Conservation (phyloP, 345 rosid genomes). For the Citropsis articulata region DNA sequence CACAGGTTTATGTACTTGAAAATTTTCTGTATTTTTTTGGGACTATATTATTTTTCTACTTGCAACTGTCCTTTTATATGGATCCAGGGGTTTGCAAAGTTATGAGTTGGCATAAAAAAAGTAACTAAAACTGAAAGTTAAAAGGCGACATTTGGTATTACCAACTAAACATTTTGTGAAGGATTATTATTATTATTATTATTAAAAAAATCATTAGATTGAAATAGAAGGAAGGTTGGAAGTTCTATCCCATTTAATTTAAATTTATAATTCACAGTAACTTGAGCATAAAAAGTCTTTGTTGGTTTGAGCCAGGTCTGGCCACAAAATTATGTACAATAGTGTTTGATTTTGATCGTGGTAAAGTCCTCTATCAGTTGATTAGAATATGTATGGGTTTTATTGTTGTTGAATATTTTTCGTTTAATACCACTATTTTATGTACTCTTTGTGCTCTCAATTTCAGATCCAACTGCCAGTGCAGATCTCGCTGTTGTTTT, state of each 20-base stretch:
- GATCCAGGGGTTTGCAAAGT: not conserved
- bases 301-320: not conserved
- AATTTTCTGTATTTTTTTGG: not conserved
- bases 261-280: not conserved
- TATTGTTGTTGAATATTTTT: not conserved
- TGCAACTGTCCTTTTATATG: not conserved
- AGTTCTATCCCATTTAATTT: not conserved
- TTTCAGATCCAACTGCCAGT: constrained; percentile 86
- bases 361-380: not conserved
- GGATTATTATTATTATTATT: too few species aligned
- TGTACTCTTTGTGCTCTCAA: constrained; percentile 12
- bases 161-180: not conserved
- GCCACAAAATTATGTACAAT: not conserved
- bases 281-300: not conserved
- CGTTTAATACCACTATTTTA: not conserved
- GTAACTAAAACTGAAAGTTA: not conserved
- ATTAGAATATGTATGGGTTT: not conserved
- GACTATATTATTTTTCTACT: not conserved
- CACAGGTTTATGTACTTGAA: not conserved
- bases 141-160: not conserved
- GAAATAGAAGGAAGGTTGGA: not conserved
- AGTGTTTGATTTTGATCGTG: not conserved
- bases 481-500: constrained; percentile 88
- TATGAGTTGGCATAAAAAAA: not conserved
- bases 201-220: not conserved